Conservation (phyloP, 768 basidiomycete genomes). For the Suillus subaureus region DNA sequence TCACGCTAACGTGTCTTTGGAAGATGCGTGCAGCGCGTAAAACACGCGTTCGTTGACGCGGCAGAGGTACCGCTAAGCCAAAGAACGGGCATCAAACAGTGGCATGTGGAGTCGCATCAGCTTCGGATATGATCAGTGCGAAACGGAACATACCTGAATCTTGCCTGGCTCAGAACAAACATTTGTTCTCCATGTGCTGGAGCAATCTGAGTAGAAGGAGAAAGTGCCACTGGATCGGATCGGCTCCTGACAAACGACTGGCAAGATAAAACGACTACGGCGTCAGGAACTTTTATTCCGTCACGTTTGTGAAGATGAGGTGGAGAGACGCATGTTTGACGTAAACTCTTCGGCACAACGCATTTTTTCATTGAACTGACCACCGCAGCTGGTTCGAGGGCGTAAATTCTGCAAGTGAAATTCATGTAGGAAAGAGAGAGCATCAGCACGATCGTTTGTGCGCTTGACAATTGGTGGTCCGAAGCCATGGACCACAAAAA, state of each 20-base stretch:
- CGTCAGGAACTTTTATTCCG: background rate
- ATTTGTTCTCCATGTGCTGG: no score
- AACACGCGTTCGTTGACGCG: constrained; percentile 9
- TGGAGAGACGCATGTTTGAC: constrained; percentile 18
- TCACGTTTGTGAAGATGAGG: constrained; percentile 1
- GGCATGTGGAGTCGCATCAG: constrained; percentile 1
- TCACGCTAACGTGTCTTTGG: background rate
- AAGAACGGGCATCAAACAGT: constrained; percentile 8
- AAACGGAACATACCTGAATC: background rate
- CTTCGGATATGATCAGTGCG: constrained; percentile 2
- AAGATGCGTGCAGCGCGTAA: background rate
- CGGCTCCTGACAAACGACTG: background rate
- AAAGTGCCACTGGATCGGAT: background rate
- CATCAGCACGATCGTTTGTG: background rate
- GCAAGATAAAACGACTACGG: background rate
- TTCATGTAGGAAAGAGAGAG: background rate
- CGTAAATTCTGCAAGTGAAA: background rate
- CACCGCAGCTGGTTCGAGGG: constrained; percentile 38
- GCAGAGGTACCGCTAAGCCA: constrained; percentile 12
- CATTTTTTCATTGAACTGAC: constrained; percentile 22
- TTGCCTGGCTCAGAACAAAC: background rate
- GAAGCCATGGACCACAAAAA: background rate
- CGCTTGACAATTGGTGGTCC: background rate
- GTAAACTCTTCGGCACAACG: constrained; percentile 11
- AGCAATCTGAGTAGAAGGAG: background rate